These are phyloP conservation scores for Lactarius psammicola DNA, from an alignment of 768 basidiomycete genomes.

Conservation along the genomic window DNA sequence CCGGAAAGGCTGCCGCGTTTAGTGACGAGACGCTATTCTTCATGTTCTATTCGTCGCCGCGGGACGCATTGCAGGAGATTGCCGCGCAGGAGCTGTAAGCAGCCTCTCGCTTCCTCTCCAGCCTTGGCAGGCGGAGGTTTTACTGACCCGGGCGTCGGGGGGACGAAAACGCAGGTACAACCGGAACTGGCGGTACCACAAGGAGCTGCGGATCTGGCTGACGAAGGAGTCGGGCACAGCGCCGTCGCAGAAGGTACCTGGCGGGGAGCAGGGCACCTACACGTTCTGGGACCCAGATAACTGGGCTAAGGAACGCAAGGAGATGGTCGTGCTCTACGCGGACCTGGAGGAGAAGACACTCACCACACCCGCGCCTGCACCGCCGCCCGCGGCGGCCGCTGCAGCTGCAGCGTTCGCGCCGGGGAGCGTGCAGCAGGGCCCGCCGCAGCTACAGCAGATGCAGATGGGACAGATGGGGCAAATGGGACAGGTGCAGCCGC, in stretches of 20 bases:
- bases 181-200: conserved; percentile 95
- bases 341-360: conserved; percentile 33
- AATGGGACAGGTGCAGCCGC: conserved; percentile 24
- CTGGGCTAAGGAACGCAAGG: conserved; percentile 35
- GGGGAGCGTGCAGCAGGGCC: conserved; percentile 15
- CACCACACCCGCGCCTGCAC: conserved; percentile 5
- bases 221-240: conserved; percentile 81
- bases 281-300: conserved; percentile 43
- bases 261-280: conserved; percentile 72
- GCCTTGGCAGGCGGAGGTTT: not conserved
- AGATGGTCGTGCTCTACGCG: conserved; percentile 32
- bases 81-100: conserved; percentile 86
- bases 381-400: conserved; percentile 23
- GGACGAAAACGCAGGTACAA: too few relatives aligned
- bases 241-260: conserved; percentile 70
- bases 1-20: conserved; percentile 74
- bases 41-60: conserved; percentile 92
- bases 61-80: conserved; percentile 87
- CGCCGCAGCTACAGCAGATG: conserved; percentile 23
- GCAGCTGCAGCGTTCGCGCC: conserved; percentile 6
- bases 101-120: conserved; percentile 36
- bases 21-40: conserved; percentile 94
- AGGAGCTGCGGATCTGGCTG: conserved; percentile 76
- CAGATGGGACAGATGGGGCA: conserved; percentile 22
- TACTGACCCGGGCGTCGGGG: conserved; percentile 20